Evolutionary conservation across 2,329 filamentous ascomycete species (phyloP).

Genomic region (Alternaria sp.): DNA sequence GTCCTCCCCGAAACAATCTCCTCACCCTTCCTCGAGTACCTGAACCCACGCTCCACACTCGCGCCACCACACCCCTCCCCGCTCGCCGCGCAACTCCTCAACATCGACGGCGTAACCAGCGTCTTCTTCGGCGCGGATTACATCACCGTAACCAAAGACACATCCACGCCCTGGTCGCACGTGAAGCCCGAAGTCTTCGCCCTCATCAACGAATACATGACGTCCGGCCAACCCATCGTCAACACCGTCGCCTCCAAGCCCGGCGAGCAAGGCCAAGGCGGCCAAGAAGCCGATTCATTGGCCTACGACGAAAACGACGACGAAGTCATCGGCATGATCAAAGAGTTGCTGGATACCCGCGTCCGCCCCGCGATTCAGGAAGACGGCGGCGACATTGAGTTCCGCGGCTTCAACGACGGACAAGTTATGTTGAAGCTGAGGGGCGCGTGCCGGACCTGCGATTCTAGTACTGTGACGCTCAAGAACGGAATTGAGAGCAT

Average conservation of each 20-base stretch:
- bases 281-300: constrained; percentile 69
- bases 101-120: constrained; percentile 90
- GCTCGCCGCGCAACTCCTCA: constrained; percentile 87
- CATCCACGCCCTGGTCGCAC: constrained; percentile 89
- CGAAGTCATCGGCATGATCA: constrained; percentile 98
- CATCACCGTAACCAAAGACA: constrained; percentile 93
- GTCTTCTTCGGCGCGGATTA: constrained; percentile 96
- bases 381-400: constrained; percentile 97
- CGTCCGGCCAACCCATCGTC: constrained; percentile 81
- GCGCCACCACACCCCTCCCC: constrained; percentile 89
- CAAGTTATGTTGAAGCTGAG: constrained; percentile 85
- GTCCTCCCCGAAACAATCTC: constrained; percentile 78
- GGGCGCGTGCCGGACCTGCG: constrained; percentile 93
- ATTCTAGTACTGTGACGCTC: constrained; percentile 93
- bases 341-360: constrained; percentile 92
- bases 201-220: constrained; percentile 91
- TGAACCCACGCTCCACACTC: constrained; percentile 85
- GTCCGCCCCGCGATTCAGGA: constrained; percentile 97
- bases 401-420: constrained; percentile 85
- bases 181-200: constrained; percentile 95
- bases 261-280: constrained; percentile 58
- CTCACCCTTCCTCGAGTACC: constrained; percentile 87
- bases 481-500: constrained; percentile 99
- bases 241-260: constrained; percentile 68
- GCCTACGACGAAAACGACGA: constrained; percentile 88